phyloP scores from a whole-genome alignment of 2,329 filamentous ascomycete genomes.

The Alternaria sp. region DNA sequence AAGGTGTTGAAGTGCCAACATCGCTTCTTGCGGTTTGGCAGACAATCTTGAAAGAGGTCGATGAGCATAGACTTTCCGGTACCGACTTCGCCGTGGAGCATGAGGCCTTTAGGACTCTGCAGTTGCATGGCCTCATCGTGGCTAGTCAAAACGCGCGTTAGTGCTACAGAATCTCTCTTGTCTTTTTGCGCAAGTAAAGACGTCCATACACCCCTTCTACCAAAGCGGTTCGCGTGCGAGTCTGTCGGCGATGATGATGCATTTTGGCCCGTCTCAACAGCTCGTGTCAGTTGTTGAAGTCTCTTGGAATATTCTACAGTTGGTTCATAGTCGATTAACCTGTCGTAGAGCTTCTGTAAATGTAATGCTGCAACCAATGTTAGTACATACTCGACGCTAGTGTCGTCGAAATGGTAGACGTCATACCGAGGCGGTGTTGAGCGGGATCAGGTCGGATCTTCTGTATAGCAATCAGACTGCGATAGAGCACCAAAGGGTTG shows the following conservation, averaged over 20 bases:
- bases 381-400: conserved; percentile 27
- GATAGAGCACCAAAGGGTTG: conserved; percentile 80
- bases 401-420: conserved; percentile 41
- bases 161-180: conserved; percentile 63
- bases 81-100: conserved; percentile 82
- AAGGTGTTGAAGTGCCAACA: conserved; percentile 88
- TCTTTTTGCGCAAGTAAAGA: conserved; percentile 64
- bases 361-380: conserved; percentile 66
- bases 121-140: conserved; percentile 76
- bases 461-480: conserved; percentile 72
- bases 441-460: conserved; percentile 73
- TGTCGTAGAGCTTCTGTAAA: conserved; percentile 77
- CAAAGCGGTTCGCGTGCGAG: conserved; percentile 32
- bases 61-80: conserved; percentile 88
- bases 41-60: conserved; percentile 78
- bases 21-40: conserved; percentile 76
- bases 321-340: conserved; percentile 80
- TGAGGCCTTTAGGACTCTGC: conserved; percentile 75
- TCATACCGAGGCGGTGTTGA: conserved; percentile 69
- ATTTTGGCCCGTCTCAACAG: conserved; percentile 46
- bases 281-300: conserved; percentile 66
- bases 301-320: conserved; percentile 72
- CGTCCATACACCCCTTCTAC: conserved; percentile 62
- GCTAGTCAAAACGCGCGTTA: conserved; percentile 73
- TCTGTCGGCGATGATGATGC: conserved; percentile 46